These are phyloP conservation scores for Allomyces macrogynus DNA, from an alignment of 192 early-diverging fungal genomes.

Conservation along the genomic window DNA sequence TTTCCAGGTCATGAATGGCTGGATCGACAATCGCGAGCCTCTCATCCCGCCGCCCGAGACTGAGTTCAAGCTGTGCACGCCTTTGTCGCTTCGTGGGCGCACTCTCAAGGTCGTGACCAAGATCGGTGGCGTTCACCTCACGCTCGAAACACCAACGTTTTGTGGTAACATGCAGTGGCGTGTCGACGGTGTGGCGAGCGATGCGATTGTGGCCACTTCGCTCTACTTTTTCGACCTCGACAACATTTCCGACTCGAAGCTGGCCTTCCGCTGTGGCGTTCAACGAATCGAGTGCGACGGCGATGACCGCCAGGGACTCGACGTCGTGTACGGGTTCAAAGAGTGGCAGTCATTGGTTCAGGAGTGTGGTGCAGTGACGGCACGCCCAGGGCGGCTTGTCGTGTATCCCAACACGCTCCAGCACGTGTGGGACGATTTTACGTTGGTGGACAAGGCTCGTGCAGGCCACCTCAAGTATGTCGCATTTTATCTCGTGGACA, in stretches of 20 bases:
- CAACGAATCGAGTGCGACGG: constrained; percentile 9
- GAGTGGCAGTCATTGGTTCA: constrained; percentile 7
- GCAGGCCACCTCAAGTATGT: constrained; percentile 46
- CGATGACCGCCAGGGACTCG: constrained; percentile 2
- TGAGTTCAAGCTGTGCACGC: no score
- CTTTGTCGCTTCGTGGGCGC: constrained; percentile 8
- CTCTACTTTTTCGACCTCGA: constrained; percentile 49
- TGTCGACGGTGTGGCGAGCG: constrained; percentile 45
- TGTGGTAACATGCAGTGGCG: constrained; percentile 30
- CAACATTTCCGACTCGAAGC: constrained; percentile 40
- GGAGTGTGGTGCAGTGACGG: constrained; percentile 18
- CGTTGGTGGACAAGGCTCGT: constrained; percentile 30
- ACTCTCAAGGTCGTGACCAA: constrained; percentile 48
- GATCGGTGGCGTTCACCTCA: constrained; percentile 41
- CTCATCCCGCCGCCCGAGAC: neutral
- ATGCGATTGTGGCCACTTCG: constrained; percentile 49
- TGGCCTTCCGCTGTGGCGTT: constrained; percentile 24
- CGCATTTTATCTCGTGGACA: constrained; percentile 46
- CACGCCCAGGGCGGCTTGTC: constrained; percentile 31
- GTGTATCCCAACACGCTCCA: constrained; percentile 54
- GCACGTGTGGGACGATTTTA: constrained; percentile 42
- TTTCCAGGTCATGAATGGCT: constrained; percentile 4
- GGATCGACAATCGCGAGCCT: no score
- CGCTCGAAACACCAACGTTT: constrained; percentile 36
- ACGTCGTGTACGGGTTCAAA: no score